These are phyloP conservation scores for Penicillium aurantiogriseum DNA, from an alignment of 2,329 filamentous ascomycete genomes.

Conservation along the genomic window DNA sequence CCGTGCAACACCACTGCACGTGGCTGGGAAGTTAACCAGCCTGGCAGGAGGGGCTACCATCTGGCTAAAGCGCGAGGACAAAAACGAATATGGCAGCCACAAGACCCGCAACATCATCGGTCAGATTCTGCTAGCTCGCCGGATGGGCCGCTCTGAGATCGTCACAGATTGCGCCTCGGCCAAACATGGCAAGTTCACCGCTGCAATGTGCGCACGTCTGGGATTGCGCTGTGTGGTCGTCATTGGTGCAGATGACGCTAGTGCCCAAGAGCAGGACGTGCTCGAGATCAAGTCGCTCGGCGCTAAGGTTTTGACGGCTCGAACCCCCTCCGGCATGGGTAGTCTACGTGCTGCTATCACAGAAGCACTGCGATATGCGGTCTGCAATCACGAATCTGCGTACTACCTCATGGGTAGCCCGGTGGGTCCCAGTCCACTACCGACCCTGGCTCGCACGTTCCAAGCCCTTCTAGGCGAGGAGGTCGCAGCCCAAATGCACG, in stretches of 20 bases:
- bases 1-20: constrained; percentile 18
- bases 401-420: constrained; percentile 29
- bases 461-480: constrained; percentile 27
- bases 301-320: constrained; percentile 23
- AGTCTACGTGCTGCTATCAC: constrained; percentile 27
- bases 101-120: constrained; percentile 25
- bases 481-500: constrained; percentile 23
- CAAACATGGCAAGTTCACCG: constrained; percentile 26
- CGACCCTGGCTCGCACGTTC: constrained; percentile 27
- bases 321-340: constrained; percentile 24
- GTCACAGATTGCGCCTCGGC: constrained; percentile 28
- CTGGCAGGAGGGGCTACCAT: constrained; percentile 23
- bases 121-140: constrained; percentile 22
- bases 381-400: constrained; percentile 25
- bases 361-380: constrained; percentile 27
- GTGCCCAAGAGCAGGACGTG: constrained; percentile 20
- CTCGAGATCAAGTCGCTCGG: constrained; percentile 25
- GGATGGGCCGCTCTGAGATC: constrained; percentile 25
- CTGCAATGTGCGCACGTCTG: constrained; percentile 24
- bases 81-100: constrained; percentile 25
- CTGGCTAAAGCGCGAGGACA: constrained; percentile 29
- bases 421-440: constrained; percentile 23
- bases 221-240: constrained; percentile 22
- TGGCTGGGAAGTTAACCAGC: constrained; percentile 19
- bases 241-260: constrained; percentile 26